Percentiles rank a stretch among this genome's conserved stretches.
Evolutionary conservation across 257 asterid species (phyloP).

Genomic region (Rubia yunnanensis): DNA sequence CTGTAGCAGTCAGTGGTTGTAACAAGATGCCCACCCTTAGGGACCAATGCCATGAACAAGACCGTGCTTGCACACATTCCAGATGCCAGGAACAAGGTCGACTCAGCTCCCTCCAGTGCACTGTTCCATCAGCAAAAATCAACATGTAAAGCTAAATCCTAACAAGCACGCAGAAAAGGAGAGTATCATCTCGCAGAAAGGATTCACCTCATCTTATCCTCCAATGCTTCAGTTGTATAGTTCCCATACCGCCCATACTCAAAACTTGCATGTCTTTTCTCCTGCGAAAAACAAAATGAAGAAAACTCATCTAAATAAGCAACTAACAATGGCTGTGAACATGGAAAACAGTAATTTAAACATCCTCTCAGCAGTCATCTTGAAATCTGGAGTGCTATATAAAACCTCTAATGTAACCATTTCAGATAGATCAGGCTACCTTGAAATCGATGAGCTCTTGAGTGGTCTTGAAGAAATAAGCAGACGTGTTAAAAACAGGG

Average conservation of each 20-base stretch:
- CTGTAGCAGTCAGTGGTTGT: constrained; percentile 93
- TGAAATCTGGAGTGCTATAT: neutral
- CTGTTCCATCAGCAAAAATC: constrained; percentile 31
- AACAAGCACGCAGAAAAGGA: neutral
- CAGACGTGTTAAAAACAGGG: constrained; percentile 86
- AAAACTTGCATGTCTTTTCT: constrained; percentile 65
- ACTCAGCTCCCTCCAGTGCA: constrained; percentile 94
- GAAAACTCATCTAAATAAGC: neutral
- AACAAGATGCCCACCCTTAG: constrained; percentile 92
- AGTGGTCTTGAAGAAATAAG: constrained; percentile 83
- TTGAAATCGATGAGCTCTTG: constrained; percentile 81
- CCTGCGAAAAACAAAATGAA: constrained; percentile 32
- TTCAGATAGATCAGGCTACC: constrained; percentile 31
- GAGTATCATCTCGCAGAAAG: neutral
- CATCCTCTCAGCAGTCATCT: neutral
- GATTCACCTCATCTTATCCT: constrained; percentile 74
- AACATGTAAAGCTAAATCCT: neutral
- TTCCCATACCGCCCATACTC: constrained; percentile 95
- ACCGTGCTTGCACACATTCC: constrained; percentile 92
- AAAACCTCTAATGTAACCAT: neutral
- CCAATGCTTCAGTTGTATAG: constrained; percentile 72
- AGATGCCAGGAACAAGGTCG: constrained; percentile 76
- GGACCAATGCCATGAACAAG: constrained; percentile 75
- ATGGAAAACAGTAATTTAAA: neutral
- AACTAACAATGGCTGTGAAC: neutral